These are phyloP conservation scores for Ploettnerulaceae sp. DNA, from an alignment of 2,329 filamentous ascomycete genomes.

Conservation along the genomic window DNA sequence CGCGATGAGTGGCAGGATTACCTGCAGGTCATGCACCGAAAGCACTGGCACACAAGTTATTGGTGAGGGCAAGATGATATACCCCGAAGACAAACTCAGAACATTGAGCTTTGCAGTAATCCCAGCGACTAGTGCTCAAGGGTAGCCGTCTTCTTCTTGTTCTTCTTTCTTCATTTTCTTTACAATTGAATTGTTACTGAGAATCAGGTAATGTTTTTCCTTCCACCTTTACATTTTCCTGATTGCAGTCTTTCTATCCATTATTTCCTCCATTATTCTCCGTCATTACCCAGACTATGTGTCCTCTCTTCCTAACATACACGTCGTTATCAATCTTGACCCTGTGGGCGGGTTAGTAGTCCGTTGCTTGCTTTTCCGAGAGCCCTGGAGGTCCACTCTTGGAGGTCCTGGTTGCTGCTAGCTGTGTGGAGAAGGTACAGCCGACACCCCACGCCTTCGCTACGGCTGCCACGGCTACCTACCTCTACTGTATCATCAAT, in stretches of 20 bases:
- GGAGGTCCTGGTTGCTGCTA: neutral
- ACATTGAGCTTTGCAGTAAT: slow-evolving; percentile 11
- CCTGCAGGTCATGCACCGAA: neutral
- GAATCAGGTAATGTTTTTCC: neutral
- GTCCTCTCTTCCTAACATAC: no score
- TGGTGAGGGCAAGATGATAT: slow-evolving; percentile 11
- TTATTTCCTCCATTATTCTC: no score
- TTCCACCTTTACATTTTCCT: neutral
- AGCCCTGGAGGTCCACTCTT: slow-evolving; percentile 1
- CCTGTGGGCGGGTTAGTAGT: neutral
- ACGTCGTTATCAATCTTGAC: no score
- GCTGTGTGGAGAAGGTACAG: slow-evolving; percentile 1
- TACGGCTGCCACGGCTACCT: neutral
- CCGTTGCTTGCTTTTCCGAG: neutral
- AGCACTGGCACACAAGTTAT: slow-evolving; percentile 6
- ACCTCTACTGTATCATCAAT: neutral
- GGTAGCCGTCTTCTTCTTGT: neutral
- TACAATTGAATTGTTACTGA: neutral
- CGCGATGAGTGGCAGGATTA: neutral
- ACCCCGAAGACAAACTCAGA: slow-evolving; percentile 13
- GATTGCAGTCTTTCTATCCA: no score
- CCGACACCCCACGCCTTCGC: slow-evolving; percentile 3
- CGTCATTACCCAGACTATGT: no score
- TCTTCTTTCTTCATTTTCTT: neutral
- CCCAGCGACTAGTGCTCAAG: neutral